A percentile compares a stretch with the other conserved stretches of the same genome.
Evolutionary conservation across 2,329 filamentous ascomycete genomes (phyloP).

Genomic region (Colletotrichum plurivorum): DNA sequence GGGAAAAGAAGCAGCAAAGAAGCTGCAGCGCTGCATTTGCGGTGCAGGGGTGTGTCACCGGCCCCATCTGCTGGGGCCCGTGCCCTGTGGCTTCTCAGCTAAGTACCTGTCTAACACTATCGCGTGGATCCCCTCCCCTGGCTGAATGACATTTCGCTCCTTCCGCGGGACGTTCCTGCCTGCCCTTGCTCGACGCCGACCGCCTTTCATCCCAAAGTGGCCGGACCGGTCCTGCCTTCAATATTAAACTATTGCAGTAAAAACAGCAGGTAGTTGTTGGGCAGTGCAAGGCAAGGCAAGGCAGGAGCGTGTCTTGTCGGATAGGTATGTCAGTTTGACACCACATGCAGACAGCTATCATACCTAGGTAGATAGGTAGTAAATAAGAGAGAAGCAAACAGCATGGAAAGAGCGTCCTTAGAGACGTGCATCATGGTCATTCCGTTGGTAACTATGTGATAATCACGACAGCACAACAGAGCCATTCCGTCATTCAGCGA

Average conservation of each 20-base stretch:
- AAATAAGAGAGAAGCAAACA: not conserved
- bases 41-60: conserved; percentile 25
- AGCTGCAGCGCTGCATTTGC: conserved; percentile 31
- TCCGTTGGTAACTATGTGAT: conserved; percentile 24
- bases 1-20: conserved; percentile 24
- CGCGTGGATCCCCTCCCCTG: conserved; percentile 19
- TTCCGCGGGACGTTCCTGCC: conserved; percentile 13
- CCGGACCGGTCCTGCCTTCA: not conserved
- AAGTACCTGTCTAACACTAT: conserved; percentile 39
- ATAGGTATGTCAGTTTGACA: too few relatives aligned
- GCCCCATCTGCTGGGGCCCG: conserved; percentile 10
- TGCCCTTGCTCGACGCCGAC: conserved; percentile 16
- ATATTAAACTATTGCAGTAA: not conserved
- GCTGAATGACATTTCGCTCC: conserved; percentile 21
- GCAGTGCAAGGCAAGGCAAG: not conserved
- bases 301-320: too few relatives aligned
- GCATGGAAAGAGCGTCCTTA: too few relatives aligned
- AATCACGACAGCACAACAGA: conserved; percentile 25
- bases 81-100: conserved; percentile 34
- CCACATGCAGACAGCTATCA: too few relatives aligned
- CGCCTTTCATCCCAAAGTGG: conserved; percentile 30
- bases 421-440: not conserved
- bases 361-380: too few relatives aligned
- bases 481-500: conserved; percentile 33
- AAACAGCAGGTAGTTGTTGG: not conserved